These are phyloP conservation scores for Hanseniaspora valbyensis DNA, from an alignment of 805 yeast species.

Conservation along the genomic window DNA sequence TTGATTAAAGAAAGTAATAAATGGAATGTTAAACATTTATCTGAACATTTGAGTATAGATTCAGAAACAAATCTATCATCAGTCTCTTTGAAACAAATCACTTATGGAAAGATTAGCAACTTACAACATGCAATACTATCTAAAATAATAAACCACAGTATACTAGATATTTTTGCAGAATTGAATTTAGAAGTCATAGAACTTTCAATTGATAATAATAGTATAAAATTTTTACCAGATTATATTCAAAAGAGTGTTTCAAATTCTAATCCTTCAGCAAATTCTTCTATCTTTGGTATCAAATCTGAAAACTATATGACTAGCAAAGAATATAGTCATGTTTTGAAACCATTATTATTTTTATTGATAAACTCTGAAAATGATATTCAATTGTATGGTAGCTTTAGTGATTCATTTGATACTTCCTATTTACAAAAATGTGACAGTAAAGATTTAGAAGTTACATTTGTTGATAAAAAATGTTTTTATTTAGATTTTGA, in stretches of 20 bases:
- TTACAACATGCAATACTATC: slow-evolving; percentile 27
- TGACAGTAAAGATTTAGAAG: slow-evolving; percentile 1
- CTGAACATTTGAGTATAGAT: slow-evolving; percentile 7
- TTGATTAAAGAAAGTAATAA: slow-evolving; percentile 25
- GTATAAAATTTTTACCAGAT: slow-evolving; percentile 7
- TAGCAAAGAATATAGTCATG: background rate
- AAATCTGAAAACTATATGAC: slow-evolving; percentile 9
- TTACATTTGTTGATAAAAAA: slow-evolving; percentile 8
- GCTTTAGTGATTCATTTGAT: slow-evolving; percentile 11
- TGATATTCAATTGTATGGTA: slow-evolving; percentile 13
- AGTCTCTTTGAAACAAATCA: slow-evolving; percentile 24
- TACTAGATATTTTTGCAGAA: slow-evolving; percentile 29
- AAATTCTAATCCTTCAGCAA: slow-evolving; percentile 14
- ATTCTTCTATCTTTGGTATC: slow-evolving; percentile 3
- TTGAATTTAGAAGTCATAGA: slow-evolving; percentile 16
- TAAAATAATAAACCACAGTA: slow-evolving; percentile 29
- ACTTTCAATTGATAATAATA: background rate
- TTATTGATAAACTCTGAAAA: slow-evolving; percentile 3
- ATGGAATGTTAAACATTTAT: slow-evolving; percentile 28
- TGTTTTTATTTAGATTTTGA: slow-evolving; percentile 3
- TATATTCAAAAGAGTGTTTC: slow-evolving; percentile 18
- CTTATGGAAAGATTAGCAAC: slow-evolving; percentile 27
- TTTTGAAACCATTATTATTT: slow-evolving; percentile 6
- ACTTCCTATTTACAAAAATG: slow-evolving; percentile 4
- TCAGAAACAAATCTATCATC: slow-evolving; percentile 19